phyloP scores from a whole-genome alignment of 2,329 filamentous ascomycete genomes.

The Penicillium psychrosexuale region DNA sequence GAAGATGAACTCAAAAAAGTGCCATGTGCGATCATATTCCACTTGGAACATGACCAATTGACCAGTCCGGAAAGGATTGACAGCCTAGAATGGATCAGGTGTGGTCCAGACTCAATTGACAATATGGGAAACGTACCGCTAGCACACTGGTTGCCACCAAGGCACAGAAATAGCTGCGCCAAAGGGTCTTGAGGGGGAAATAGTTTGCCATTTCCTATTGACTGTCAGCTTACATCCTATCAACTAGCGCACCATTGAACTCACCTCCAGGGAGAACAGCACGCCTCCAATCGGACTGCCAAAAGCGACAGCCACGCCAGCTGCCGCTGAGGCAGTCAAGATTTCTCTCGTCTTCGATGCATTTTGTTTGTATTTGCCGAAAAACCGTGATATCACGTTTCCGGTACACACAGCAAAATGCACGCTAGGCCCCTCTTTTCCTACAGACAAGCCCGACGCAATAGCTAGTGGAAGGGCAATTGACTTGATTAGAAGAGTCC shows the following conservation, averaged over 20 bases:
- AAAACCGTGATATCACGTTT: conserved; percentile 90
- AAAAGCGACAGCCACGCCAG: conserved; percentile 93
- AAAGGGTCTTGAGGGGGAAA: conserved; percentile 95
- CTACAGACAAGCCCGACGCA: conserved; percentile 87
- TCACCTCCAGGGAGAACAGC: conserved; percentile 81
- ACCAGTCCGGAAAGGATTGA: conserved; percentile 96
- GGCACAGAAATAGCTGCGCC: conserved; percentile 97
- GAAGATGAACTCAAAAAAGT: conserved; percentile 93
- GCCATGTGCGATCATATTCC: conserved; percentile 91
- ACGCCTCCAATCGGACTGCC: conserved; percentile 97
- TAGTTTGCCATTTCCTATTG: conserved; percentile 83
- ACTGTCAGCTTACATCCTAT: conserved; percentile 15
- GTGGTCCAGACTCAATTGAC: background rate
- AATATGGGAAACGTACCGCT: conserved; percentile 50
- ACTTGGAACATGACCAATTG: conserved; percentile 99
- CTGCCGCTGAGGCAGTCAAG: conserved; percentile 87
- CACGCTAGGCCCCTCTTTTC: conserved; percentile 97
- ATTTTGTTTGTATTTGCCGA: conserved; percentile 86
- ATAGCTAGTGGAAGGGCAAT: conserved; percentile 87
- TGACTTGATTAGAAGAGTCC: conserved; percentile 92
- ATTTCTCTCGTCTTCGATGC: conserved; percentile 95
- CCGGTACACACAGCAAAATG: conserved; percentile 98
- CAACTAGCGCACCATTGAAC: background rate
- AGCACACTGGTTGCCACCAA: conserved; percentile 90
- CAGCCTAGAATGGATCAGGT: conserved; percentile 52